Base-by-base conservation (phyloP, 179 eudicot species). In the Beta corolliflora region DNA sequence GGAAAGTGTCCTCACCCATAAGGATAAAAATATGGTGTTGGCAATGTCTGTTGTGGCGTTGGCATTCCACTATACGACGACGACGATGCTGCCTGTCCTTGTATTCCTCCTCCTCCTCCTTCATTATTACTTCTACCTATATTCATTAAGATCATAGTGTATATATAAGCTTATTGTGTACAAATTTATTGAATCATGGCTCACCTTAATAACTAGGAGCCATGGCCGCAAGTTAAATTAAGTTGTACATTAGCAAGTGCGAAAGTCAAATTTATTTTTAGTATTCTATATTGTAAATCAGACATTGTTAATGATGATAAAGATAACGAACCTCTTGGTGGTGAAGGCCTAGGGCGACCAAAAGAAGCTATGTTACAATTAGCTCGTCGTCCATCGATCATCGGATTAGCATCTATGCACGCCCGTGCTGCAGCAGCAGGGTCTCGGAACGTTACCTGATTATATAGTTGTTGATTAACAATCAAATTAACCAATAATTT, bases 1-100 rank as follows among this genome's bases (percentile, higher is more conserved):
- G 73, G 60, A 78, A 52, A 76, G 19, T 74, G 82, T 52, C 86
- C 92, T 84, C 60, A 93, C 98, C 98, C 98, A 83, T 93, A 92
- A 71, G 96, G 94, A 86, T 90, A 93, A 54, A 86, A 84, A 78
- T 84, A 87, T 23, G 93, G 90, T 8, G 91, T 84, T 69, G 88
- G 83, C 46, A 90, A 82, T 25, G 91, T 86, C 59, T 90, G 91
- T 36, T 87, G 92, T 18, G 87, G 84, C n/a, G 90, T 88, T 84
- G 89, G 87, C 77, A 90, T 83, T 81, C 93, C 91, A 88, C 88
- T 83, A 89, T 86, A 50, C 4, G 80, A 84, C 53, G 88, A 76
- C 36, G 88, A 85, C 19, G 90, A 82, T 45, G 89, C 77, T 71
- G 91, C 80, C 69, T 85, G 83, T 71, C 84, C 91, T 82, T 75